A percentile compares a stretch with the other conserved stretches of the same genome.
Evolutionary conservation across 2,329 filamentous ascomycete species (phyloP).

Genomic region (Aphanoascus verrucosus): DNA sequence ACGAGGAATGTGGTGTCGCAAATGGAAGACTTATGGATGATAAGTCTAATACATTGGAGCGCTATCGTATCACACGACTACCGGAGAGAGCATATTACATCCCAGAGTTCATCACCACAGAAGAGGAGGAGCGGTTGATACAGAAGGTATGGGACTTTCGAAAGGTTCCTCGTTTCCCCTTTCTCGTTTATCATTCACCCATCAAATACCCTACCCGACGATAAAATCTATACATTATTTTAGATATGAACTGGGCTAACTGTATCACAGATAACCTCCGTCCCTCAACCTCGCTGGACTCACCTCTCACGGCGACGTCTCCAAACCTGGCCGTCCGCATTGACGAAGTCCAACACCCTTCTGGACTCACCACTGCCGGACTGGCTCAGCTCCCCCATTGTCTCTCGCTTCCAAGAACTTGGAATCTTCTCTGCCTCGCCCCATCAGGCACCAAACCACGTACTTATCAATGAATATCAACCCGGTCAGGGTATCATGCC

Average conservation of each 20-base stretch:
- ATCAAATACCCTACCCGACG: too few species aligned
- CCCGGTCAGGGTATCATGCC: constrained; percentile 92
- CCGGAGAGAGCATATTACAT: constrained; percentile 62
- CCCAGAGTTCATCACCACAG: constrained; percentile 64
- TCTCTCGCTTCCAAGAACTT: constrained; percentile 42
- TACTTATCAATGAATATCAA: constrained; percentile 84
- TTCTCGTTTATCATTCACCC: not conserved
- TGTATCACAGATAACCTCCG: constrained; percentile 42
- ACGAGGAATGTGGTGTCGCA: too few species aligned
- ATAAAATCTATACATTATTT: not conserved
- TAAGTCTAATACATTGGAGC: constrained; percentile 18
- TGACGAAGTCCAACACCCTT: constrained; percentile 63
- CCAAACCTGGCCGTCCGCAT: constrained; percentile 78
- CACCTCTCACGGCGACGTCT: constrained; percentile 77
- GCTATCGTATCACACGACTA: constrained; percentile 25
- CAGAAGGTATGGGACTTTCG: constrained; percentile 47
- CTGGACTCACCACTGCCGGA: constrained; percentile 58
- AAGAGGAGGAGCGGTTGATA: constrained; percentile 62
- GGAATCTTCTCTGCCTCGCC: constrained; percentile 53
- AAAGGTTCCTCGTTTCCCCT: not conserved
- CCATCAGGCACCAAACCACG: constrained; percentile 73
- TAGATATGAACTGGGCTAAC: not conserved
- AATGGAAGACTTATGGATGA: too few species aligned
- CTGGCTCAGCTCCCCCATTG: constrained; percentile 63
- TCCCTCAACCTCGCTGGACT: constrained; percentile 72